These are phyloP conservation scores for Astrothelium subdiscretum DNA, from an alignment of 495 filamentous ascomycete genomes.

Conservation along the genomic window DNA sequence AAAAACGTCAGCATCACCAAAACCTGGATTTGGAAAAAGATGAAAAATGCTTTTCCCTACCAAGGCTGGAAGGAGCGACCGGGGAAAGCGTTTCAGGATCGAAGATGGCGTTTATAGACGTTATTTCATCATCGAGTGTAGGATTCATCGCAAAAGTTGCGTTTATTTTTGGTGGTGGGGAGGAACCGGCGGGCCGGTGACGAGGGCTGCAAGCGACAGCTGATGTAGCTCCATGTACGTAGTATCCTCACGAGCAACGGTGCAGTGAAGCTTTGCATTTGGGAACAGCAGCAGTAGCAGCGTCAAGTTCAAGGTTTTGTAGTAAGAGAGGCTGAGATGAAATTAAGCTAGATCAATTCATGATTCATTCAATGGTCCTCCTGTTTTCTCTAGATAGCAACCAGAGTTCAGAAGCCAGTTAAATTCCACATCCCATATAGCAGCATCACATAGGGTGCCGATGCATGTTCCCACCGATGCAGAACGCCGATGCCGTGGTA, in stretches of 20 bases:
- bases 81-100: constrained; percentile 50
- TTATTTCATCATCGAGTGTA: constrained; percentile 73
- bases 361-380: neutral
- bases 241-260: too few relatives aligned
- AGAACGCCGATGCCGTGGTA: neutral
- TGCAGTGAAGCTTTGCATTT: too few relatives aligned
- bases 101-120: constrained; percentile 91
- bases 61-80: constrained; percentile 17
- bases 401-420: too few relatives aligned
- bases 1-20: neutral
- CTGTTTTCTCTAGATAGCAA: neutral
- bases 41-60: constrained; percentile 20
- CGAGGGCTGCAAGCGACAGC: neutral
- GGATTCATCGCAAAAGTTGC: constrained; percentile 42
- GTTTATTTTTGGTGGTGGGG: neutral
- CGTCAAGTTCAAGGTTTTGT: neutral
- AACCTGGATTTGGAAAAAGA: too few relatives aligned
- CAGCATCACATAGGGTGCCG: too few relatives aligned
- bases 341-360: neutral
- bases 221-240: too few relatives aligned
- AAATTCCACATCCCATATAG: too few relatives aligned
- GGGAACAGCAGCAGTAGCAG: too few relatives aligned
- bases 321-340: neutral
- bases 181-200: neutral
- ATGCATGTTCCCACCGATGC: neutral